Base-by-base conservation (phyloP, 176 grass and related monocot species). In the Oryza coarctata region DNA sequence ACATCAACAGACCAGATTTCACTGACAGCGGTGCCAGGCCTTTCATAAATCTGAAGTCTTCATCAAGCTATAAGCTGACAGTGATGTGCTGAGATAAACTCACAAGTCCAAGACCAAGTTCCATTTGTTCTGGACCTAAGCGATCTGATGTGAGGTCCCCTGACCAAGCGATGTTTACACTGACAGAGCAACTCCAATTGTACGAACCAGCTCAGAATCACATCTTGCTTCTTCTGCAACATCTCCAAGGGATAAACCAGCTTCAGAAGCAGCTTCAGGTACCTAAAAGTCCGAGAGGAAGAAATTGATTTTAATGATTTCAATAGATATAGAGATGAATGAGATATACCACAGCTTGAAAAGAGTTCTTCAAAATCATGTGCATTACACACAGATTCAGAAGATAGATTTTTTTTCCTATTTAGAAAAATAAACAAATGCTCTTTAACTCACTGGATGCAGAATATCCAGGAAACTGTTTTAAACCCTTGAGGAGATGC, bases 41-140 rank as follows among this genome's bases (percentile, higher is more conserved):
- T 10, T n/a, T n/a, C n/a, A n/a, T n/a, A 81, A 41, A 10, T 5
- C 5, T 73, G 38, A 45, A 82, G 49, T 44, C 10, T 74, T 74
- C 22, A 41, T 63, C 3, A 9, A 71, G 41, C 63, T 73, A 50
- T 65, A 45, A 65, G 11, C 34, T 83, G 13, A 66, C 41, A 49
- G 58, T 38, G 31, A 36, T 40, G 9, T 6, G 25, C 30, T 71
- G 34, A 60, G 39, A 35, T 73, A 43, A 78, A 85, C 92, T 82
- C 81, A 94, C 92, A 76, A 94, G 80, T 87, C 89, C 92, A 85
- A 94, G 89, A 25, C 92, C 92, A 43, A 91, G 84, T 74, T 91
- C 92, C 77, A 94, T 94, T 76, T 86, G 50, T 58, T 87, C 68
- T 87, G 83, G 80, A 78, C 92, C 89, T 70, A 94, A 79, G 49